phyloP scores from a whole-genome alignment of 148 eudicot species.

The Chenopodium quinoa region DNA sequence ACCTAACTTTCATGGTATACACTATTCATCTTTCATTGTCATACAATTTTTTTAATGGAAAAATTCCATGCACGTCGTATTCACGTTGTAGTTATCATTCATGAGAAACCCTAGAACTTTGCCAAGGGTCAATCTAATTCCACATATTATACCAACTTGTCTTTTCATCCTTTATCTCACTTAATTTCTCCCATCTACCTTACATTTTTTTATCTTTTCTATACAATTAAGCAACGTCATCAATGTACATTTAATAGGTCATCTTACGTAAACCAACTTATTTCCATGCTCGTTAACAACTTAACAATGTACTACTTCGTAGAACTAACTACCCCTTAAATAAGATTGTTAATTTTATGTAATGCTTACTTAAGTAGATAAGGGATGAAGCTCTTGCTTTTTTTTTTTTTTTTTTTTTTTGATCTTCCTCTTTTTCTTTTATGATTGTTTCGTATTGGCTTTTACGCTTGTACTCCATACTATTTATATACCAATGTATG shows the following conservation, averaged over 20 bases:
- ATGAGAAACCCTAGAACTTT: constrained; percentile 24
- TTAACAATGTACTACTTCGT: background rate
- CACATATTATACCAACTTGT: background rate
- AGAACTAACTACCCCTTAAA: background rate
- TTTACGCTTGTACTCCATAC: too few relatives aligned
- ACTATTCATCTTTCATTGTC: background rate
- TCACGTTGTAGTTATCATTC: constrained; percentile 28
- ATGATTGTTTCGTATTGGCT: too few relatives aligned
- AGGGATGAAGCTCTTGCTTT: background rate
- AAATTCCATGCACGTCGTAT: constrained; percentile 46
- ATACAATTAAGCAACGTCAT: background rate
- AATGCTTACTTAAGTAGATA: too few relatives aligned
- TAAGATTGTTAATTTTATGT: background rate
- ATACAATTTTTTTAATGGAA: background rate
- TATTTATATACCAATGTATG: too few relatives aligned
- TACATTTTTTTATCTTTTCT: background rate
- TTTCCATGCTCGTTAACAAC: background rate
- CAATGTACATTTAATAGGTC: background rate
- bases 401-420: too few relatives aligned
- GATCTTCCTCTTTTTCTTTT: too few relatives aligned
- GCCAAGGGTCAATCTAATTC: constrained; percentile 26
- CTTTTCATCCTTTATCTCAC: background rate
- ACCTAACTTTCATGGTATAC: constrained; percentile 18
- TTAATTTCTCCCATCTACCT: background rate
- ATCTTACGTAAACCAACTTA: background rate